A percentile compares a stretch with the other conserved stretches of the same genome.
phyloP scores from a whole-genome alignment of 1,139 yeast species.

The Kurtzmaniella quercitrusa region DNA sequence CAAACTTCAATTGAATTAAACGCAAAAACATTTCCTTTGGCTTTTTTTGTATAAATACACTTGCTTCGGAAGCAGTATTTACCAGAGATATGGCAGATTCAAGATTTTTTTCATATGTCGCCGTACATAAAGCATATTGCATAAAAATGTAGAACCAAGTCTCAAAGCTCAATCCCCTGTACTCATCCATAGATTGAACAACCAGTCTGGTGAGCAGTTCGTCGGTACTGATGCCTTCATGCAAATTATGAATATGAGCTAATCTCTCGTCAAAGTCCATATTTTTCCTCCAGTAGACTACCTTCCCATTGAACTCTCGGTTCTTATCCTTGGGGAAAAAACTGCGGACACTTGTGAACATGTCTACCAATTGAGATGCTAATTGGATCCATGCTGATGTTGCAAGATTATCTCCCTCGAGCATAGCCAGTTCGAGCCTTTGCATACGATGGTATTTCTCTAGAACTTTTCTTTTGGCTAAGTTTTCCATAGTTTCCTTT shows the following conservation, averaged over 20 bases:
- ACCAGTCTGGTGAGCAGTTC: slow-evolving; percentile 32
- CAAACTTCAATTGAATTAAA: slow-evolving; percentile 63
- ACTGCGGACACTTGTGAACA: slow-evolving; percentile 70
- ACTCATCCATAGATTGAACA: slow-evolving; percentile 47
- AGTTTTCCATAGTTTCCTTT: slow-evolving; percentile 51
- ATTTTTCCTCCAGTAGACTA: slow-evolving; percentile 55
- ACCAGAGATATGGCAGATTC: slow-evolving; percentile 69
- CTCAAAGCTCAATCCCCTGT: slow-evolving; percentile 73
- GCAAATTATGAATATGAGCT: slow-evolving; percentile 61
- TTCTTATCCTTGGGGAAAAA: slow-evolving; percentile 77
- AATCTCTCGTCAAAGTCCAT: slow-evolving; percentile 70
- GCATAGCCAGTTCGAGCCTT: slow-evolving; percentile 53
- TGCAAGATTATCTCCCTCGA: slow-evolving; percentile 56
- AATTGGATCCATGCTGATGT: slow-evolving; percentile 78
- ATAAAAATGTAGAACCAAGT: slow-evolving; percentile 84
- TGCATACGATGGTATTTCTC: slow-evolving; percentile 64
- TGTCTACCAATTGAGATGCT: slow-evolving; percentile 78
- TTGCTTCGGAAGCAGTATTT: slow-evolving; percentile 71
- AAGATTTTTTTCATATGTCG: slow-evolving; percentile 53
- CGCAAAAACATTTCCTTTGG: slow-evolving; percentile 52
- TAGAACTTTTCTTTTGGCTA: slow-evolving; percentile 56
- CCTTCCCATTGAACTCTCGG: slow-evolving; percentile 64
- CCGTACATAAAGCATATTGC: slow-evolving; percentile 66
- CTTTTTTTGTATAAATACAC: slow-evolving; percentile 68
- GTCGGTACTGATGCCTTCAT: slow-evolving; percentile 55